Evolutionary conservation across 805 yeast species (phyloP), one percentile per base, ranked within the genome.

Genomic region (Metschnikowia dekortorum): DNA sequence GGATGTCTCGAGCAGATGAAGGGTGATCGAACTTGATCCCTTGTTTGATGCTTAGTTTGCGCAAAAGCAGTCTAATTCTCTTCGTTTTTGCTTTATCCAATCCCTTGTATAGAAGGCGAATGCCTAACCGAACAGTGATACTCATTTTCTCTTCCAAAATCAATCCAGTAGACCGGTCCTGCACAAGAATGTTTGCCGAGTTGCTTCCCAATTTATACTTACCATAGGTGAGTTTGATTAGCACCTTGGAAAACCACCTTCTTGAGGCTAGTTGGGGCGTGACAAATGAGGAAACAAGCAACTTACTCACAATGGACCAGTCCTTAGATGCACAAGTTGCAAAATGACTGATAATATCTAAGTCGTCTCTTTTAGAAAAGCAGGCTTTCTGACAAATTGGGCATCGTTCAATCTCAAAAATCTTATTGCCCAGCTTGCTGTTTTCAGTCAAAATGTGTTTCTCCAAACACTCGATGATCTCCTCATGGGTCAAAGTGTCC

Each of bases 111-210:
- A 92, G 70, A 40, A 92, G 68, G 40, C 97, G 68, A 47, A 92
- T 92, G 0, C 98, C 99, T 35, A 94, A 63, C 44, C 97, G 75
- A 9, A 94, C 94, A 60, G 88, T 88, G 1, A 87, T 81, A 51
- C 91, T 84, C 87, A 94, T 92, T 60, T 89, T 89, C 61, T 92
- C 99, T 64, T 92, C 98, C 61, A 87, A 67, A n/a, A 92, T 82
- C 42, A 88, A 78, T 0, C 99, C 99, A 0, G 97, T 85, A 14
- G 79, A 74, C 53, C 99, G 75, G 64, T 94, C 97, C 65, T 94
- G 98, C 2, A 92, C 97, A 45, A 94, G 72, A 31, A 94, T 92
- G 62, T 92, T 92, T 8, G 97, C 99, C 44, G 95, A 89, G 62
- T 92, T 89, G 38, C 74, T 64, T 2, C 97, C 97, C 35, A 92